Percentiles rank a stretch among this genome's conserved stretches.
These are phyloP conservation scores for Penicillium sclerotigenum DNA, from an alignment of 2,329 filamentous ascomycete genomes.

Conservation along the genomic window DNA sequence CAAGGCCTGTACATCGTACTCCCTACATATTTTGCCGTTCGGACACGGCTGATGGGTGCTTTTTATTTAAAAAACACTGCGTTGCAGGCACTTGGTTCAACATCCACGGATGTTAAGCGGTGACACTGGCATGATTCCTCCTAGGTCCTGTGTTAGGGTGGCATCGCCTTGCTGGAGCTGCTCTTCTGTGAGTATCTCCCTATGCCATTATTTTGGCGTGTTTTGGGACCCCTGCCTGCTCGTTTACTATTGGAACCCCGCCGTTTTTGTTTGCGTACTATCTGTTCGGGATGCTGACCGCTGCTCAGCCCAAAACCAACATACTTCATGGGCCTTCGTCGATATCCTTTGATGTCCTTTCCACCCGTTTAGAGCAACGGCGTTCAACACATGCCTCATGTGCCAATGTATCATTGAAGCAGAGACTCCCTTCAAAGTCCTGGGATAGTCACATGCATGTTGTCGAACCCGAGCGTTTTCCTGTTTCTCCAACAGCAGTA, in stretches of 20 bases:
- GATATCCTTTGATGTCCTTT: conserved; percentile 15
- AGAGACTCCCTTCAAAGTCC: conserved; percentile 35
- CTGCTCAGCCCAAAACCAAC: conserved; percentile 22
- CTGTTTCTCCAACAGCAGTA: conserved; percentile 47
- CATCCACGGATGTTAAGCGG: conserved; percentile 18
- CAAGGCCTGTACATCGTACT: neutral
- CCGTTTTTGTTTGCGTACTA: neutral
- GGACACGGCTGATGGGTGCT: conserved; percentile 9
- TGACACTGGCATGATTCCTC: conserved; percentile 14
- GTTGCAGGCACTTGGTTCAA: conserved; percentile 5
- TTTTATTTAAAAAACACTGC: conserved; percentile 8
- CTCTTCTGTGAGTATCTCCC: conserved; percentile 14
- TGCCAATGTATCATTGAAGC: conserved; percentile 16
- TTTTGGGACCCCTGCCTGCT: neutral
- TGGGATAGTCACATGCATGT: conserved; percentile 67
- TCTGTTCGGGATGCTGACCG: conserved; percentile 25
- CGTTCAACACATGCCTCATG: conserved; percentile 12
- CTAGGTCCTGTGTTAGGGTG: conserved; percentile 9
- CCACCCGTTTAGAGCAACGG: conserved; percentile 7
- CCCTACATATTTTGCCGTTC: conserved; percentile 7
- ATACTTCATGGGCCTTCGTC: conserved; percentile 15
- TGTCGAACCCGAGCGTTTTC: conserved; percentile 53
- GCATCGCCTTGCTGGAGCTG: conserved; percentile 9
- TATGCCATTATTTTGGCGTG: neutral
- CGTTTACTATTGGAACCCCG: neutral